Percentiles rank a stretch among this genome's conserved stretches.
Conservation (phyloP, 768 basidiomycete species). For the Auriscalpium vulgare region DNA sequence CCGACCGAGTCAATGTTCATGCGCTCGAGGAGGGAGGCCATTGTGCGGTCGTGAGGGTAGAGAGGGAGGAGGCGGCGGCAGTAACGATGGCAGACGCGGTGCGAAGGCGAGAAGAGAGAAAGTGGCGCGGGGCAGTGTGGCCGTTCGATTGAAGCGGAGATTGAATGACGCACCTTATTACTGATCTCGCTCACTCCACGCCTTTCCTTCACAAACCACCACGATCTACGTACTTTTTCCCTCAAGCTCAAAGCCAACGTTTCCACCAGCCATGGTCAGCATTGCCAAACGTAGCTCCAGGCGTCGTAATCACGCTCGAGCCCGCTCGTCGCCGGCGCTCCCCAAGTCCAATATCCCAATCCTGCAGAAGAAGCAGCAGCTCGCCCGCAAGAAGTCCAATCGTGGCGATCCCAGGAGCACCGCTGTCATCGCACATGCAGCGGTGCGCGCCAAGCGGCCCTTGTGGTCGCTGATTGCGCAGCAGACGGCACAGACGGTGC, state of each 20-base stretch:
- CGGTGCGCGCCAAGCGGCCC: constrained; percentile 9
- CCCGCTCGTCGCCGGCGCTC: neutral
- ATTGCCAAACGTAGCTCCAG: neutral
- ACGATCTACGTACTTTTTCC: neutral
- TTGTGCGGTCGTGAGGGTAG: neutral
- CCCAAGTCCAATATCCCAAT: neutral
- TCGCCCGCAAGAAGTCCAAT: neutral
- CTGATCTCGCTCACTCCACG: neutral
- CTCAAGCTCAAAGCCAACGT: neutral
- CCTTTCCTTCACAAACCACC: neutral
- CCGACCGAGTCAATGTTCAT: constrained; percentile 15
- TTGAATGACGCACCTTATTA: neutral
- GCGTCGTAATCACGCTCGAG: neutral
- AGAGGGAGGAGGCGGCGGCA: neutral
- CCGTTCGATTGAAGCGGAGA: constrained; percentile 5
- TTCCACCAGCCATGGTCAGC: neutral
- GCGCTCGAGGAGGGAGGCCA: constrained; percentile 16
- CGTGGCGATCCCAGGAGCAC: no score
- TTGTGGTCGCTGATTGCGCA: constrained; percentile 11
- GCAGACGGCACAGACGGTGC: constrained; percentile 11
- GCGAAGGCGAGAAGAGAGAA: neutral
- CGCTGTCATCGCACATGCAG: constrained; percentile 3
- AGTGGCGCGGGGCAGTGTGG: neutral
- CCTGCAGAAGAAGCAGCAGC: neutral
- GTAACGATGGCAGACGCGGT: neutral